Base-by-base conservation (phyloP, 2,329 filamentous ascomycete species). In the Elsinoe necatrix region DNA sequence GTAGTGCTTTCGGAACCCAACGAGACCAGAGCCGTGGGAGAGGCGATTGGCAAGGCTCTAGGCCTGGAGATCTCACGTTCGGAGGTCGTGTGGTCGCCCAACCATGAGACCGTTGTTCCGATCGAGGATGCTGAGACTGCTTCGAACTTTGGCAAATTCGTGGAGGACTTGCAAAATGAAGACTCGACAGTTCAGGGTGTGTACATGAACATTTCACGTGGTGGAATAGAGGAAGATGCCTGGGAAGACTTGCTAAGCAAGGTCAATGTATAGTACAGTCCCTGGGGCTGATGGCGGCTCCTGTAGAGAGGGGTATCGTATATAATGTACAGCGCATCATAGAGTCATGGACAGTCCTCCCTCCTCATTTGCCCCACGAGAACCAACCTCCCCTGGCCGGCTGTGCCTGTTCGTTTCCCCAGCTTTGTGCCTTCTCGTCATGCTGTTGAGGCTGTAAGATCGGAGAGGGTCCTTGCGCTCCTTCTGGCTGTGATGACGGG, bases 61-160 rank as follows among this genome's bases (percentile, higher is more conserved):
- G 80, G 77, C 0, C 71, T 95, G 59, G 80, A 85, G 58, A 80
- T 95, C 45, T 74, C 86, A 56, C 85, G 82, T 62, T 83, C 83
- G 16, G 88, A 95, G 57, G 92, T 96, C 54, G 79, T 95, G 42
- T 96, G 89, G 85, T 81, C 85, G 58, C 81, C 89, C 0, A 93
- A 92, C 59, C 82, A 85, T 64, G 90, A 95, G 60, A 91, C 87
- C 0, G 81, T 81, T 67, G 81, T 87, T 16, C 74, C 75, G 6
- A 64, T 91, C 37, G 79, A 85, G 58, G 77, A 80, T 14, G 73
- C 78, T 12, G 75, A 79, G 11, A 76, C 80, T 1, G 77, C 78
- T 0, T 73, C 78, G 51, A 73, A 75, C 16, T 73, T 96, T 25
- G 75, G 76, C 42, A 74, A 78, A 3, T 79, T 95, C 54, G 59